Percentiles rank a stretch among this genome's conserved stretches.
Evolutionary conservation across 176 grass and related monocot genomes (phyloP).

Genomic region (Oryza officinalis): DNA sequence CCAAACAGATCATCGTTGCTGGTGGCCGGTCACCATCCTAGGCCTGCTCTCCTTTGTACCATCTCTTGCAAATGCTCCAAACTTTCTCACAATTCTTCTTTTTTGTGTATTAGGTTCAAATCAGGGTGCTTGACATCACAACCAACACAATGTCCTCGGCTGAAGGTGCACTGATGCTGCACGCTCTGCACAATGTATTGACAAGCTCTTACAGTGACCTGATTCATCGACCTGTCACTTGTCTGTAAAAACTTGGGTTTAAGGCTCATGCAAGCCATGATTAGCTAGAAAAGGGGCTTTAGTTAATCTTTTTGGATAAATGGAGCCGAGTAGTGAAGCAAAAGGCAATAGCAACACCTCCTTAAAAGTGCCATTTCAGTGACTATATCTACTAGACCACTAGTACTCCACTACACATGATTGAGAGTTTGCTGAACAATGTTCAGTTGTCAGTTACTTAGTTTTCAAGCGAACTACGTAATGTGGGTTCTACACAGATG

Average conservation of each 20-base stretch:
- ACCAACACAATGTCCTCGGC: conserved; percentile 4
- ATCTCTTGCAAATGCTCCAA: conserved; percentile 39
- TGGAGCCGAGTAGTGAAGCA: conserved; percentile 18
- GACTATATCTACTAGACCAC: background rate
- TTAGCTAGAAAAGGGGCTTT: conserved; percentile 10
- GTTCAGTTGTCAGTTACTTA: background rate
- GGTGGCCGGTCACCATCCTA: conserved; percentile 62
- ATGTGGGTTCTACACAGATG: background rate
- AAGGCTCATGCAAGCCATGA: background rate
- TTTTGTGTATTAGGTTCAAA: conserved; percentile 4
- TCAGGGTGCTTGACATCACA: conserved; percentile 25
- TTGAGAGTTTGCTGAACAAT: conserved; percentile 11
- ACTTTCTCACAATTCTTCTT: background rate
- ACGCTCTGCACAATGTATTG: background rate
- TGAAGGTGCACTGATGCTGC: background rate
- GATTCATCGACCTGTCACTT: conserved; percentile 2
- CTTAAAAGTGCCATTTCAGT: background rate
- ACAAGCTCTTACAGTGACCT: background rate
- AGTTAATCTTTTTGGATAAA: background rate
- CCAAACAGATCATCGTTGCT: conserved; percentile 1
- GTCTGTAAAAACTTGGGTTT: conserved; percentile 16
- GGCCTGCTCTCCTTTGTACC: conserved; percentile 43
- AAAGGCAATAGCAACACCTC: background rate
- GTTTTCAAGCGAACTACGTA: background rate
- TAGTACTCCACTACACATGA: background rate